These are phyloP conservation scores for Saccharomyces jurei DNA, from an alignment of 805 yeast species.

Conservation along the genomic window DNA sequence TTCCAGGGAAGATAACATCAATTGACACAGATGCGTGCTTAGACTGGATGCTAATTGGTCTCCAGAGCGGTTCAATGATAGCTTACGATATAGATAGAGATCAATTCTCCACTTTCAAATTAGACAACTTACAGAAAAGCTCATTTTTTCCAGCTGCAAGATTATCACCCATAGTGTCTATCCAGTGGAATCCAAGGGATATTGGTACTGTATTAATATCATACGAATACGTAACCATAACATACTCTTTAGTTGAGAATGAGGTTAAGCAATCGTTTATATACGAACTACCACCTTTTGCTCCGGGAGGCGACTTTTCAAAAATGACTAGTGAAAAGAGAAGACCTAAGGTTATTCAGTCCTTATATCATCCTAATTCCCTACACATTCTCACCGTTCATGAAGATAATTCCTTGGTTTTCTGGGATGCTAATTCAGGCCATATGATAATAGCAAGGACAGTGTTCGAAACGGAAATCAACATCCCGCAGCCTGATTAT, in stretches of 20 bases:
- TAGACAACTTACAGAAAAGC: constrained; percentile 62
- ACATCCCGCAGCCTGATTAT: constrained; percentile 35
- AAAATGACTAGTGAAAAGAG: constrained; percentile 25
- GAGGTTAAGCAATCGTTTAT: constrained; percentile 47
- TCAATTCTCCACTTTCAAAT: constrained; percentile 49
- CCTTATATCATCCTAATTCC: constrained; percentile 90
- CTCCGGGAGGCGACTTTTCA: constrained; percentile 59
- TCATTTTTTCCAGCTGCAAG: constrained; percentile 49
- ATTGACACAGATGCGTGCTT: constrained; percentile 76
- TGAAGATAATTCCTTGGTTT: constrained; percentile 74
- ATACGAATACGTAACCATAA: constrained; percentile 59
- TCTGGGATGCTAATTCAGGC: constrained; percentile 88
- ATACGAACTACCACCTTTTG: constrained; percentile 57
- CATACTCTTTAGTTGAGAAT: constrained; percentile 58
- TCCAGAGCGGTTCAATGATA: constrained; percentile 62
- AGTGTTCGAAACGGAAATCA: constrained; percentile 55
- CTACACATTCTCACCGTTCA: constrained; percentile 73
- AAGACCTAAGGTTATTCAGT: constrained; percentile 38
- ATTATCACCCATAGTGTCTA: constrained; percentile 54
- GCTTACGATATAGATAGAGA: constrained; percentile 82
- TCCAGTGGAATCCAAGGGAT: constrained; percentile 86
- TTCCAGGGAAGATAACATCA: constrained; percentile 58
- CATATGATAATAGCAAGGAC: constrained; percentile 67
- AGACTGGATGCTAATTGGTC: constrained; percentile 80
- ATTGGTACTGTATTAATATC: constrained; percentile 68